Evolutionary conservation across 257 asterid genomes (phyloP).

Genomic region (Leptodermis oblonga): DNA sequence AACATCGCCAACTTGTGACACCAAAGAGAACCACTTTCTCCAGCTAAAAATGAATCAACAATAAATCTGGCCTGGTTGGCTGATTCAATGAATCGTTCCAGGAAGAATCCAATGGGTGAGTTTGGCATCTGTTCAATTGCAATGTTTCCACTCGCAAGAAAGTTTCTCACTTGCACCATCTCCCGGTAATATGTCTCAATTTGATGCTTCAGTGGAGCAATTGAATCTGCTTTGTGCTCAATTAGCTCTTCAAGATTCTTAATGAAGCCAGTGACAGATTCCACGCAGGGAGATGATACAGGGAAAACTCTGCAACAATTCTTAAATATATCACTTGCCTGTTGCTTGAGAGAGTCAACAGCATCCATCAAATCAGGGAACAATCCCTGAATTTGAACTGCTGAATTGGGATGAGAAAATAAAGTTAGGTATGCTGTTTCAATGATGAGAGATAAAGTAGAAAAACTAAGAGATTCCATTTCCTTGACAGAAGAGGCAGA

Average conservation of each 20-base stretch:
- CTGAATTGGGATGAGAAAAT: background rate
- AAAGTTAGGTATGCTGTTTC: background rate
- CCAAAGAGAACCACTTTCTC: background rate
- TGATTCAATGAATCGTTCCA: too few species aligned
- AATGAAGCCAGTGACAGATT: too few species aligned
- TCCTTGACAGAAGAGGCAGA: too few species aligned
- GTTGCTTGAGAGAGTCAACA: background rate
- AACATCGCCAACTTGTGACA: background rate
- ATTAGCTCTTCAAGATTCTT: too few species aligned
- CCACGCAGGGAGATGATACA: background rate
- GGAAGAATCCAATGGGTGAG: background rate
- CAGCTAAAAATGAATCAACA: background rate
- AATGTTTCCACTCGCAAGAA: too few species aligned
- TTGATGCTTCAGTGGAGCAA: background rate
- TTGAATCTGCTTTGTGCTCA: background rate
- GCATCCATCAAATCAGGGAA: constrained; percentile 3
- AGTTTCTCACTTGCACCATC: background rate
- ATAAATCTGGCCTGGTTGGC: background rate
- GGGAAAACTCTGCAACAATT: background rate
- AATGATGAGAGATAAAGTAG: background rate
- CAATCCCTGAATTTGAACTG: too few species aligned
- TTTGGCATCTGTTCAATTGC: background rate
- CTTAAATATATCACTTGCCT: background rate
- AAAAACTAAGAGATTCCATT: background rate
- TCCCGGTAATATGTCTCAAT: background rate